These are phyloP conservation scores for Penicillium bovifimosum DNA, from an alignment of 495 filamentous ascomycete genomes.

Conservation along the genomic window DNA sequence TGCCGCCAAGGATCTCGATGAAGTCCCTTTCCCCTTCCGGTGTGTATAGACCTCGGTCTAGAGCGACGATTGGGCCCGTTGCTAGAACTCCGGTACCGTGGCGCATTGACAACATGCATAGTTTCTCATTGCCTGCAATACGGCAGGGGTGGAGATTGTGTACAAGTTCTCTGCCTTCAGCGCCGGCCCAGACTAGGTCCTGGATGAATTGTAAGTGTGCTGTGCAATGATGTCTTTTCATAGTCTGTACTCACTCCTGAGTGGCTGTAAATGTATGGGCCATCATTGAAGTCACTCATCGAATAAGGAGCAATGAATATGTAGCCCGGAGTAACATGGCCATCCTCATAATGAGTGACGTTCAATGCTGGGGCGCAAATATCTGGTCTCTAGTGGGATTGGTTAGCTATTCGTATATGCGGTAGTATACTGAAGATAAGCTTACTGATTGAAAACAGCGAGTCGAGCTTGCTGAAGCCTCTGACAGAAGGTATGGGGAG, in stretches of 20 bases:
- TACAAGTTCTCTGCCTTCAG: background rate
- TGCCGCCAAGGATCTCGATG: background rate
- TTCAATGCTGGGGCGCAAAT: background rate
- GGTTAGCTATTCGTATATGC: background rate
- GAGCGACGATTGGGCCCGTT: background rate
- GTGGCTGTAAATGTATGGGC: conserved; percentile 1
- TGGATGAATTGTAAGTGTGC: background rate
- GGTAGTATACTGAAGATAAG: too few species aligned
- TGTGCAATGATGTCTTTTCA: background rate
- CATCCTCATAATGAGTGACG: background rate
- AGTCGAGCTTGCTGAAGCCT: background rate
- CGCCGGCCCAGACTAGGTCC: conserved; percentile 1
- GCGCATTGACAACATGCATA: background rate
- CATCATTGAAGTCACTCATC: background rate
- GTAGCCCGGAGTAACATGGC: background rate
- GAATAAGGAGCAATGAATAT: background rate
- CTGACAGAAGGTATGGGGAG: background rate
- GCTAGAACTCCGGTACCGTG: background rate
- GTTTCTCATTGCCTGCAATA: background rate
- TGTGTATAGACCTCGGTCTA: background rate
- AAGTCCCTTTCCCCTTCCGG: background rate
- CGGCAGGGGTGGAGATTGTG: background rate
- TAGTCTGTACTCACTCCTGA: background rate
- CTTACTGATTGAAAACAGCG: background rate
- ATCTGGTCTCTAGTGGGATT: background rate